Evolutionary conservation across 176 grass and related monocot species (phyloP), one percentile per base, ranked within the genome.

Genomic region (Musa troglodytarum): DNA sequence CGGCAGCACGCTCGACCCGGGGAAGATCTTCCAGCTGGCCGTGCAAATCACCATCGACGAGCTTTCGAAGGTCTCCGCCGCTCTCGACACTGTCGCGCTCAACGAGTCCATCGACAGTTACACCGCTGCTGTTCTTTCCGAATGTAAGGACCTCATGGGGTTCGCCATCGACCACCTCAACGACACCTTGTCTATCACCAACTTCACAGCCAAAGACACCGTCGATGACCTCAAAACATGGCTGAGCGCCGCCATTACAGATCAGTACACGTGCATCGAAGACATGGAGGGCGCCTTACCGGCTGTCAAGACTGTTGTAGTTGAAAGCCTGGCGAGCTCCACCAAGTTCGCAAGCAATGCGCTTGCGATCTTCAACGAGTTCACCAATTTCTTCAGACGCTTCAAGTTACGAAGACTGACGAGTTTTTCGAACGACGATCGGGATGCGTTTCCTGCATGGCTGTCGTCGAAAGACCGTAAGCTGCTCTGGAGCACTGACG

Each of bases 11-110:
- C 71, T 73, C 15, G 81, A 81, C 51, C 82, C 76, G 0, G 26
- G 66, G 13, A 62, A 87, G 19, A 70, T 53, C 69, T 62, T 65
- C 52, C 78, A 88, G 15, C n/a, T 76, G 16, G 75, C 76, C 34
- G 25, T 50, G 0, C 64, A 75, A 1, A 3, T 16, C 0, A 11
- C 25, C 43, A 12, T 53, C 9, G 34, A 0, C 55, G 66, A 52
- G 21, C 25, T 49, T 1, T 20, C 26, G 54, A 78, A 71, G 29
- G 68, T 9, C 5, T 51, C 68, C 14, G 17, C 68, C 43, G 13
- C 50, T 43, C n/a, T 71, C 16, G 49, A 20, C 1, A 1, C 5
- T 7, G 16, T 71, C 49, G 68, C 68, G 29, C 26, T 14, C 43
- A 50, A 71, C 68, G 9, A 19, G 43, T 71, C 68, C 21, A 43